These are phyloP conservation scores for Apiospora saccharicola DNA, from an alignment of 2,329 filamentous ascomycete genomes.

Conservation along the genomic window DNA sequence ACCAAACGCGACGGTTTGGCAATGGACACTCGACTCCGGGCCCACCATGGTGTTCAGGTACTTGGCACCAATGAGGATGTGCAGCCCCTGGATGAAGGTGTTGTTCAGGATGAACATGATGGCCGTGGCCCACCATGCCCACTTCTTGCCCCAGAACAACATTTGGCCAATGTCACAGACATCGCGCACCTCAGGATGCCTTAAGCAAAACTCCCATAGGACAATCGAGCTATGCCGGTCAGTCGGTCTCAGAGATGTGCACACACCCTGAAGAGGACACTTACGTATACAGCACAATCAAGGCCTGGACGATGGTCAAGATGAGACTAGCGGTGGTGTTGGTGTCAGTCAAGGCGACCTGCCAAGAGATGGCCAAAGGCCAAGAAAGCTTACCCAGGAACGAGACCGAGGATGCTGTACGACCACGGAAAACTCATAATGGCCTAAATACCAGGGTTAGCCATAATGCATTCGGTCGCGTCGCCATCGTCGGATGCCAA, in stretches of 20 bases:
- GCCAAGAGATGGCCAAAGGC: conserved; percentile 28
- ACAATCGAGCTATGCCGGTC: conserved; percentile 40
- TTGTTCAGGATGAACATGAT: conserved; percentile 95
- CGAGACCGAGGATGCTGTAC: conserved; percentile 85
- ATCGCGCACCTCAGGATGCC: conserved; percentile 89
- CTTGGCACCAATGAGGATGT: conserved; percentile 84
- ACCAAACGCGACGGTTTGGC: conserved; percentile 82
- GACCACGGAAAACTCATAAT: conserved; percentile 98
- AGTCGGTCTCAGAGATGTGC: neutral
- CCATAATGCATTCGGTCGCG: neutral
- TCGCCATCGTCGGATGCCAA: conserved; percentile 42
- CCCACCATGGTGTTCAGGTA: conserved; percentile 90
- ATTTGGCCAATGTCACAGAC: conserved; percentile 96
- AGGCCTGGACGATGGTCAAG: conserved; percentile 79
- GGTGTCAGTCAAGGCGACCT: conserved; percentile 19
- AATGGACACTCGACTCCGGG: conserved; percentile 63
- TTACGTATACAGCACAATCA: conserved; percentile 83
- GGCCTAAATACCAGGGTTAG: conserved; percentile 43
- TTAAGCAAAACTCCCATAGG: conserved; percentile 79
- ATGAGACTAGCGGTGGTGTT: conserved; percentile 61
- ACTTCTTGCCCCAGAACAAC: conserved; percentile 85
- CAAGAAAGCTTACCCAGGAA: conserved; percentile 67
- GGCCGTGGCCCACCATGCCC: conserved; percentile 74
- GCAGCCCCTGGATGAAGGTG: conserved; percentile 86
- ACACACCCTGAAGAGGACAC: conserved; percentile 26